These are phyloP conservation scores for Pseudogymnoascus sp. DNA, from an alignment of 2,329 filamentous ascomycete species.

Conservation along the genomic window DNA sequence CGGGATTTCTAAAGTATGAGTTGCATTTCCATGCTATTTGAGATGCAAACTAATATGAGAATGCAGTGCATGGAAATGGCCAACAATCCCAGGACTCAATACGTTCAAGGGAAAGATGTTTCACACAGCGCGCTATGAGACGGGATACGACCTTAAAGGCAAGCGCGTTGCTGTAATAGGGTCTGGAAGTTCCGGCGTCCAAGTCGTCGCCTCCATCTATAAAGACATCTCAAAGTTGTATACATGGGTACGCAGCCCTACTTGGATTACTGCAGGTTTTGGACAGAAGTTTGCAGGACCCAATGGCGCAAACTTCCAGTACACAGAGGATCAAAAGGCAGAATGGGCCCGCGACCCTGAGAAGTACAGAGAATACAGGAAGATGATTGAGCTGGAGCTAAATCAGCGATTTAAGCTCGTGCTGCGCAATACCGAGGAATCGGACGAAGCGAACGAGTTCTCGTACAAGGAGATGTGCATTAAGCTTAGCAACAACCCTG, in stretches of 20 bases:
- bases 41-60: not conserved
- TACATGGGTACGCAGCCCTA: constrained; percentile 48
- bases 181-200: constrained; percentile 45
- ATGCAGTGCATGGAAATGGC: constrained; percentile 34
- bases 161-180: constrained; percentile 46
- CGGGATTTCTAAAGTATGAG: not conserved
- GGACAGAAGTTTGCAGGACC: constrained; percentile 20
- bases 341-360: constrained; percentile 20
- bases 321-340: constrained; percentile 15
- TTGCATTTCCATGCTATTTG: not conserved
- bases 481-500: constrained; percentile 12
- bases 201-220: constrained; percentile 42
- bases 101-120: constrained; percentile 44
- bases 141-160: constrained; percentile 37
- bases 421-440: constrained; percentile 17
- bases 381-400: constrained; percentile 22
- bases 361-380: constrained; percentile 15
- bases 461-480: constrained; percentile 12
- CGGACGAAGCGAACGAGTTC: constrained; percentile 8
- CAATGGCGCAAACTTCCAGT: constrained; percentile 17
- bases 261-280: constrained; percentile 37
- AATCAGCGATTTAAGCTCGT: constrained; percentile 24
- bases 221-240: constrained; percentile 40
- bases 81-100: constrained; percentile 40
- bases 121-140: constrained; percentile 48